Evolutionary conservation across 2,329 filamentous ascomycete genomes (phyloP), one percentile per base, ranked within the genome.

Genomic region (Cryphonectria carpinicola): DNA sequence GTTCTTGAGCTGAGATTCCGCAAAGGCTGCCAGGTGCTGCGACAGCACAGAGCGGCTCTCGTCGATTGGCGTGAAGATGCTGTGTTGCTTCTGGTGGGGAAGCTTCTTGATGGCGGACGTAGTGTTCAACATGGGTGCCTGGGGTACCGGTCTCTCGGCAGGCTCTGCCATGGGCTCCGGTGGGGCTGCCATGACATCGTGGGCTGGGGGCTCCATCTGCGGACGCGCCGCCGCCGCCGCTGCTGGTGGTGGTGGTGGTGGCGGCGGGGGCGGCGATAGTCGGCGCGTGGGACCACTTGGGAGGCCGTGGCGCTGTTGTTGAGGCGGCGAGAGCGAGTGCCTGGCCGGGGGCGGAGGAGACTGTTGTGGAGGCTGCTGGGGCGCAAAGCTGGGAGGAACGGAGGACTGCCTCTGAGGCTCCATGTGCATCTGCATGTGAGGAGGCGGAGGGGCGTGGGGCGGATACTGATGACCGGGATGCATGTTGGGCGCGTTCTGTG

Each of bases 51-150:
- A 98, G 65, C 93, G 89, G 76, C 92, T 94, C 79, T 97, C 95
- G 76, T 98, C 96, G 73, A 99, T 97, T 0, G 96, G 96, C 0
- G 96, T 99, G 79, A 98, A 98, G 71, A 99, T 98, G 80, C 95
- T 98, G 78, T 95, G 92, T 32, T 92, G 91, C 79, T 95, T 95
- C 46, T 93, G 90, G 76, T 91, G 92, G 2, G 92, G 90, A 73
- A 93, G 83, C 75, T 88, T 89, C 80, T 88, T 88, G 73, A 89
- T 86, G 25, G 83, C 83, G 49, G 81, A 80, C 65, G 84, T 84
- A 7, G 84, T 88, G 74, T 87, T 87, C 67, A 87, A 77, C 60
- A 85, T 76, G 11, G 82, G 85, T 46, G 83, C 81, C 71, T 83
- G 81, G 32, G 76, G 76, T 13, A 17, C 65, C 4, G 82, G 81